These are phyloP conservation scores for Annulohypoxylon moriforme DNA, from an alignment of 495 filamentous ascomycete species.

Conservation along the genomic window DNA sequence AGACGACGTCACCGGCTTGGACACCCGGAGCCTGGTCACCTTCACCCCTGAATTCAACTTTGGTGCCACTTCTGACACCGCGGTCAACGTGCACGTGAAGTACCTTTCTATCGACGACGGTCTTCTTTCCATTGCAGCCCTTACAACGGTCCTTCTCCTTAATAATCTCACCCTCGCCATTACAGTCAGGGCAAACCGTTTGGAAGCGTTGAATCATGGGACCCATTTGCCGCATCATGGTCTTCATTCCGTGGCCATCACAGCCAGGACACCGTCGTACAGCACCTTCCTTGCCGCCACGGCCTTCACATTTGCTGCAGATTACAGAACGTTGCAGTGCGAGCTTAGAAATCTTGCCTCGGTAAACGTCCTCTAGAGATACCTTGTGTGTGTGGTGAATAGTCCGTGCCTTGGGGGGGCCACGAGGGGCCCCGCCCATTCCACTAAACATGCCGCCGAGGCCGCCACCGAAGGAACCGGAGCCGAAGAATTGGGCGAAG, in stretches of 20 bases:
- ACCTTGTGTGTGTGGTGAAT: slow-evolving; percentile 99
- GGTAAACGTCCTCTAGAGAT: slow-evolving; percentile 96
- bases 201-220: slow-evolving; percentile 99
- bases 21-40: slow-evolving; percentile 97
- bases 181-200: slow-evolving; percentile 98
- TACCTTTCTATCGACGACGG: slow-evolving; percentile 94
- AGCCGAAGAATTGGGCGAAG: slow-evolving; percentile 97
- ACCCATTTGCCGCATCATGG: slow-evolving; percentile 99
- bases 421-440: slow-evolving; percentile 82
- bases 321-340: slow-evolving; percentile 98
- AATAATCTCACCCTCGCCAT: slow-evolving; percentile 95
- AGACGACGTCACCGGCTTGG: slow-evolving; percentile 92
- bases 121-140: slow-evolving; percentile 95
- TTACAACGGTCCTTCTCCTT: slow-evolving; percentile 97
- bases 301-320: slow-evolving; percentile 93
- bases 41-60: slow-evolving; percentile 95
- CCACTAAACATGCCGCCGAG: slow-evolving; percentile 87
- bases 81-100: slow-evolving; percentile 97
- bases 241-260: slow-evolving; percentile 97
- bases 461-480: slow-evolving; percentile 77
- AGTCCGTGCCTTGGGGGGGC: slow-evolving; percentile 92
- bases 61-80: slow-evolving; percentile 91
- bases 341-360: slow-evolving; percentile 96
- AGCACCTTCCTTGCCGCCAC: slow-evolving; percentile 96
- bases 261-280: slow-evolving; percentile 92